These are phyloP conservation scores for Colletotrichum sp. DNA, from an alignment of 2,329 filamentous ascomycete species.

Conservation along the genomic window DNA sequence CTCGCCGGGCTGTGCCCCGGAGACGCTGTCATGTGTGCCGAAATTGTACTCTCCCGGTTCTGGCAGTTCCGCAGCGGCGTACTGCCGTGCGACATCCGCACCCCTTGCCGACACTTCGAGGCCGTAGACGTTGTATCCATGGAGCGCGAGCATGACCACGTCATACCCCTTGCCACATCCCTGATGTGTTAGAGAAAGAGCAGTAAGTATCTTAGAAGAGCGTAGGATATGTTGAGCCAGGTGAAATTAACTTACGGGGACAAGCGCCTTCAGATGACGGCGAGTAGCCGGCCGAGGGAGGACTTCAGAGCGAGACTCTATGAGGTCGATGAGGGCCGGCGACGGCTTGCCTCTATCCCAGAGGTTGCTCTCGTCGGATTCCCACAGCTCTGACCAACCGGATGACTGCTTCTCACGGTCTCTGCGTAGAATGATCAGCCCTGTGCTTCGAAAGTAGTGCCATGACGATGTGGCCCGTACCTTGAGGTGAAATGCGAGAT, in stretches of 20 bases:
- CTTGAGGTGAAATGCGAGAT: background rate
- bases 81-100: background rate
- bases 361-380: background rate
- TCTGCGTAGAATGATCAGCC: accelerated
- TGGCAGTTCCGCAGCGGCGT: background rate
- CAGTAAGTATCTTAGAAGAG: background rate
- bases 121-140: background rate
- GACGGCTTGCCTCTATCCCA: background rate
- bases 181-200: accelerated
- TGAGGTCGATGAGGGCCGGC: background rate
- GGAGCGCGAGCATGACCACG: background rate
- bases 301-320: background rate
- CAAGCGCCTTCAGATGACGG: background rate
- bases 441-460: background rate
- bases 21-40: background rate
- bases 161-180: background rate
- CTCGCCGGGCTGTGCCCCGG: background rate
- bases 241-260: background rate
- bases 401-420: background rate
- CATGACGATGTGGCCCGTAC: background rate
- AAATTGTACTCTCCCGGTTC: background rate
- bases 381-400: background rate
- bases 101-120: background rate
- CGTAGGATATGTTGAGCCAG: background rate
- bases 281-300: background rate